These are phyloP conservation scores for Phytophthora ohioensis DNA, from an alignment of 352 stramenopile genomes.

Conservation along the genomic window DNA sequence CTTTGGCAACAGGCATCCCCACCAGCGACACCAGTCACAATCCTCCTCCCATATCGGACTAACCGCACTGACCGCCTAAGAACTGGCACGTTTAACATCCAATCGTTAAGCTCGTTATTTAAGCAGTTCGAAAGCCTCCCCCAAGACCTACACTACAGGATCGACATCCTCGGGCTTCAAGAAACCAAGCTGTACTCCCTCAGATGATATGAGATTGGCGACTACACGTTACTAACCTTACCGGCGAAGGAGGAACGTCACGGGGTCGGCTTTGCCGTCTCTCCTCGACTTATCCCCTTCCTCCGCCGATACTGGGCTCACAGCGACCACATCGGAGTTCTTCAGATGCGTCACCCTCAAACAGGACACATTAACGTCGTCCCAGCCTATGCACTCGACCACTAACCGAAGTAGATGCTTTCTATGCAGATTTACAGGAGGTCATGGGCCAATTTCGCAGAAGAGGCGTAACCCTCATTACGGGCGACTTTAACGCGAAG, in stretches of 20 bases:
- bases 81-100: background rate
- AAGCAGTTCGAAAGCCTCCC: background rate
- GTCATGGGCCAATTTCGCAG: background rate
- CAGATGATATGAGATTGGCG: background rate
- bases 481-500: conserved; percentile 8
- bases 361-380: conserved; percentile 3
- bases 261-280: background rate
- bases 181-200: background rate
- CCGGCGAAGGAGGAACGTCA: background rate
- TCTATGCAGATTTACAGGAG: background rate
- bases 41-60: background rate
- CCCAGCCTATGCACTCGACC: background rate
- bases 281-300: background rate
- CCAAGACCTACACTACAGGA: background rate
- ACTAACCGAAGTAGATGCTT: background rate
- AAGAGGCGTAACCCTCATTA: background rate
- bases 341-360: background rate
- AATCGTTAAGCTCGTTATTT: background rate
- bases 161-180: conserved; percentile 6
- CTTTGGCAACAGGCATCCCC: background rate
- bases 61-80: background rate
- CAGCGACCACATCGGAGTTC: background rate
- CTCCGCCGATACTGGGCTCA: background rate
- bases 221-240: conserved; percentile 5
- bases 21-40: background rate